Base-by-base conservation (phyloP, 2,329 filamentous ascomycete species). In the Neoscytalidium dimidiatum region DNA sequence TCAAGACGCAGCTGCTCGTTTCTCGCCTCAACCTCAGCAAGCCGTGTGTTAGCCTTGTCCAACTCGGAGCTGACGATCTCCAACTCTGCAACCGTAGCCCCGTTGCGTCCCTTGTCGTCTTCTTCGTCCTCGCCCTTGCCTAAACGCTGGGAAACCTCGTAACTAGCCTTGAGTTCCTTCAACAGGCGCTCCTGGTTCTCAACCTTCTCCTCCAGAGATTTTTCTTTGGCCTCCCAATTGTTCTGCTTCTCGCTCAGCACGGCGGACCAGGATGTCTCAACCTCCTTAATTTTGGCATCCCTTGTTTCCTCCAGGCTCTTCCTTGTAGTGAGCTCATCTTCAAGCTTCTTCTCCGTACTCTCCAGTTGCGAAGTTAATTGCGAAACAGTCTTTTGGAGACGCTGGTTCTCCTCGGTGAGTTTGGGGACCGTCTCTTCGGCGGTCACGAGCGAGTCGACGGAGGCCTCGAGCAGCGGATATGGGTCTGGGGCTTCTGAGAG, bases 161-260 rank as follows among this genome's bases (percentile, higher is more conserved):
- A 97, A 80, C 89, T 97, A 28, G 95, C 95, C 79, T 97, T 98
- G 74, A 98, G 88, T 77, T 99, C 96, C 73, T 91, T 97, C 70
- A 99, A 80, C 43, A 99, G 80, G 6, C 93, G 88, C 56, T 99
- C 95, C 75, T 99, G 94, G 71, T 90, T 96, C 77, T 97, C 94
- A 3, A 96, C 84, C 79, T 97, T 98, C 71, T 98, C 94, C 73
- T 97, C 93, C 66, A 97, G 79, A 29, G 87, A 88, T 80, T 91
- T 92, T 81, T 99, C 95, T 75, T 96, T 97, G 8, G 94, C 89
- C 62, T 91, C 89, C 95, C 95, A 99, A 74, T 99, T 99, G 76
- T 94, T 92, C 72, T 92, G 90, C 80, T 97, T 97, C 82, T 99
- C 95, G 64, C 91, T 89, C 58, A 99, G 77, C 4, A 97, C 94